phyloP scores from a whole-genome alignment of 345 rosid species.

The Populus deltoides region DNA sequence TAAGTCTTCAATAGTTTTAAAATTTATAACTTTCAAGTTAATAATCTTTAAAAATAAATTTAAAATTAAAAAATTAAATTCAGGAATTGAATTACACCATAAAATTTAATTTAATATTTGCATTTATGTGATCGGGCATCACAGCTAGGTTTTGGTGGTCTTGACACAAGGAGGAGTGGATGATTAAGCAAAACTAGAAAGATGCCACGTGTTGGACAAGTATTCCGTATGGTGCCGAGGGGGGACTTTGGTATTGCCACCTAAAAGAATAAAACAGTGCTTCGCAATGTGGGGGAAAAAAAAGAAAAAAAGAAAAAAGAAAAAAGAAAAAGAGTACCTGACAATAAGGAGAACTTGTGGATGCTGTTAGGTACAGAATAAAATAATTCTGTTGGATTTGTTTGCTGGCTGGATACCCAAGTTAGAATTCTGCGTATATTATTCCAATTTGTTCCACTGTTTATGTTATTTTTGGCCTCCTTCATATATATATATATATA shows the following conservation, averaged over 20 bases:
- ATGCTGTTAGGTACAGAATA: neutral
- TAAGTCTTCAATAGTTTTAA: too few species aligned
- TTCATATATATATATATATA: too few species aligned
- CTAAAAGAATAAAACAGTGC: neutral
- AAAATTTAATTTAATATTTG: neutral
- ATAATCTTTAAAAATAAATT: too few species aligned
- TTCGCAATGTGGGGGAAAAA: too few species aligned
- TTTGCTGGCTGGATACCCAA: neutral
- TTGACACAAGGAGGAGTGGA: constrained; percentile 3
- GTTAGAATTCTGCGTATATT: too few species aligned
- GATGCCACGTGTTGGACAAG: neutral
- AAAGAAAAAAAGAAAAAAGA: too few species aligned
- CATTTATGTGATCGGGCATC: neutral
- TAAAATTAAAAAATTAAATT: too few species aligned
- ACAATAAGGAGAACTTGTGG: too few species aligned
- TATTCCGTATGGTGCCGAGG: neutral
- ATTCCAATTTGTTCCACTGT: too few species aligned
- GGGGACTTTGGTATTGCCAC: constrained; percentile 8
- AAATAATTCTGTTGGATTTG: neutral
- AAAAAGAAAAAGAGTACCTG: neutral
- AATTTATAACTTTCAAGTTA: too few species aligned
- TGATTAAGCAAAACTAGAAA: neutral
- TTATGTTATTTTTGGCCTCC: too few species aligned
- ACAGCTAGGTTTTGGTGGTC: neutral
- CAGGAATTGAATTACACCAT: too few species aligned